A percentile compares a stretch with the other conserved stretches of the same genome.
Evolutionary conservation across 2,329 filamentous ascomycete species (phyloP).

Genomic region (Ophiostoma angusticollis): DNA sequence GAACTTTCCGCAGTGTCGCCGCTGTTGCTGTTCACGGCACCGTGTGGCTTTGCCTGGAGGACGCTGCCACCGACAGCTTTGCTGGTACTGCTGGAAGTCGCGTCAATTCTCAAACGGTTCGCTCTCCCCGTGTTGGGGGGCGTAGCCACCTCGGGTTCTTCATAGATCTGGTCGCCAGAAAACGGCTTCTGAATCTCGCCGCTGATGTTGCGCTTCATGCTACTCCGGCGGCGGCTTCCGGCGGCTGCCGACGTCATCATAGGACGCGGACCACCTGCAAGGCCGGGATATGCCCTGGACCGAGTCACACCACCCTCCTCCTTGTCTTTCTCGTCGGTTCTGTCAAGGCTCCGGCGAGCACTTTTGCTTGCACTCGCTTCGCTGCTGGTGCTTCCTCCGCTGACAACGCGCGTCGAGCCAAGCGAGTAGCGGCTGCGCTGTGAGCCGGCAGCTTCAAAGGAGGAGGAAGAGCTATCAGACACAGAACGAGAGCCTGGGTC

Average conservation of each 20-base stretch:
- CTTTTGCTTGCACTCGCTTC: constrained; percentile 14
- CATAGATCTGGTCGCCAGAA: constrained; percentile 73
- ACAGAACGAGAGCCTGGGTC: constrained; percentile 31
- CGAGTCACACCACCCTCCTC: constrained; percentile 9
- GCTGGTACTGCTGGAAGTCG: background rate
- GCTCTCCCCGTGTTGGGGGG: constrained; percentile 12
- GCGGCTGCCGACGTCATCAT: constrained; percentile 17
- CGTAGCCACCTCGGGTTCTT: constrained; percentile 56
- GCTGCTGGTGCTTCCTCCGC: constrained; percentile 17
- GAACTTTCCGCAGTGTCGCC: no score
- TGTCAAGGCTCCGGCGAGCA: constrained; percentile 22
- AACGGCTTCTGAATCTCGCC: constrained; percentile 55
- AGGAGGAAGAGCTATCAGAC: constrained; percentile 37
- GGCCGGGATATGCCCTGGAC: constrained; percentile 29
- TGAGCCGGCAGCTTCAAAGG: constrained; percentile 29
- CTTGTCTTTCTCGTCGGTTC: constrained; percentile 2
- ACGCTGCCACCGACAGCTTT: background rate
- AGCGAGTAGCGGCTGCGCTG: constrained; percentile 21
- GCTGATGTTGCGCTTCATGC: constrained; percentile 56
- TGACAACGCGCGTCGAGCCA: constrained; percentile 13
- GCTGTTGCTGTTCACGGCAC: constrained; percentile 44
- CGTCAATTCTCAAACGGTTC: no score
- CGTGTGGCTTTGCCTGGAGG: constrained; percentile 47
- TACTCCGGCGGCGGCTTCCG: constrained; percentile 44
- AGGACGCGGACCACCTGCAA: constrained; percentile 21